Conservation (phyloP, 805 yeast species). For the Ogataea ganodermae region DNA sequence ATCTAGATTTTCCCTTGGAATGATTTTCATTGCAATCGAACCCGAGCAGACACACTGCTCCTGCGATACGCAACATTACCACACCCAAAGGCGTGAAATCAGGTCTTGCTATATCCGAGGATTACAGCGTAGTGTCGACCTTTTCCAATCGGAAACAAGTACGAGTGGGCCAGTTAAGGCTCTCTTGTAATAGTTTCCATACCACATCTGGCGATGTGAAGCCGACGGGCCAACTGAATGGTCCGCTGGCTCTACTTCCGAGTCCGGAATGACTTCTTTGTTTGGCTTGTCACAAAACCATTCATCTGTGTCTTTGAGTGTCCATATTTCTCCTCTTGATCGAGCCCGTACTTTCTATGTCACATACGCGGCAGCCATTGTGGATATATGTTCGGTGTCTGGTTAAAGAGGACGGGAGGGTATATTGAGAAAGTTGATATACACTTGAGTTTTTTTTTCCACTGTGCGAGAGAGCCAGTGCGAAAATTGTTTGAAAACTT, state of each 20-base stretch:
- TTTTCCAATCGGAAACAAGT: constrained; percentile 34
- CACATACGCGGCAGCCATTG: constrained; percentile 36
- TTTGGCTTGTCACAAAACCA: constrained; percentile 1
- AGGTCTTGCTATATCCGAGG: constrained; percentile 27
- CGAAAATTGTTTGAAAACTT: constrained; percentile 1
- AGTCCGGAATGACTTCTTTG: constrained; percentile 7
- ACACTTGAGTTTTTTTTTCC: constrained; percentile 4
- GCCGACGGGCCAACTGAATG: constrained; percentile 8
- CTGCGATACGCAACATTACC: constrained; percentile 31
- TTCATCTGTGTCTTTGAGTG: constrained; percentile 3
- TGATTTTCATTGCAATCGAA: constrained; percentile 31
- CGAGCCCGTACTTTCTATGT: constrained; percentile 1
- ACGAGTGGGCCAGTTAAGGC: constrained; percentile 27
- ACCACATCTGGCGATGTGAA: constrained; percentile 29
- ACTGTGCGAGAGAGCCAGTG: not conserved
- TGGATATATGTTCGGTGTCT: constrained; percentile 9
- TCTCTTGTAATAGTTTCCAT: constrained; percentile 37
- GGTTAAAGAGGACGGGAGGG: not conserved
- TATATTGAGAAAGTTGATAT: constrained; percentile 5
- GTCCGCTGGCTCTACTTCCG: constrained; percentile 10
- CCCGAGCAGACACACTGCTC: not conserved
- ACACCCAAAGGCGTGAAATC: constrained; percentile 24
- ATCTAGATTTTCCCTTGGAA: constrained; percentile 37
- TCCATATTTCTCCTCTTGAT: constrained; percentile 2
- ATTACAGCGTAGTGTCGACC: constrained; percentile 29